A percentile compares a stretch with the other conserved stretches of the same genome.
Evolutionary conservation across 345 rosid species (phyloP).

Genomic region (Brassica cretica): DNA sequence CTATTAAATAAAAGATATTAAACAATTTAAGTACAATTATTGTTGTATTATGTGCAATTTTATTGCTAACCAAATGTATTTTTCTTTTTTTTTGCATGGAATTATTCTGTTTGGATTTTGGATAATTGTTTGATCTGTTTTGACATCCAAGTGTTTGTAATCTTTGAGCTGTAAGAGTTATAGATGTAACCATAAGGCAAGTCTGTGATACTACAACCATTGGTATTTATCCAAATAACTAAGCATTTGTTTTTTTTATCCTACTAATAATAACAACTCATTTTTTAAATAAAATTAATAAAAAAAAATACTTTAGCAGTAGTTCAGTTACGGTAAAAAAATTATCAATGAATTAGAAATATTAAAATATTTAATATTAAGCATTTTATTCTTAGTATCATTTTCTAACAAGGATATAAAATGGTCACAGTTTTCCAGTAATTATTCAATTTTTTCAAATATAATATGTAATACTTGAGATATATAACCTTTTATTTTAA

Average conservation of each 20-base stretch:
- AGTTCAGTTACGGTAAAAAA: neutral
- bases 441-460: neutral
- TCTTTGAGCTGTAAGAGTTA: conserved; percentile 11
- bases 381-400: neutral
- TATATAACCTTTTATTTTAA: neutral
- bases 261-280: neutral
- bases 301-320: neutral
- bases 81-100: neutral
- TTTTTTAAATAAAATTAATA: neutral
- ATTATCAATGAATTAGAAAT: neutral
- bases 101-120: neutral
- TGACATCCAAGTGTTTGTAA: neutral
- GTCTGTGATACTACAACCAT: neutral
- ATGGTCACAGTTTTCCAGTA: neutral
- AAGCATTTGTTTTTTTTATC: neutral
- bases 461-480: neutral
- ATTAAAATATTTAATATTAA: neutral
- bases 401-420: too few relatives aligned
- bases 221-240: conserved; percentile 8
- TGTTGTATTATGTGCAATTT: neutral
- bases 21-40: neutral
- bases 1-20: neutral
- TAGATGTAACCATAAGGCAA: neutral
- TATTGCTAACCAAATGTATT: neutral
- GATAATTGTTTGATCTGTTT: conserved; percentile 8